phyloP scores from a whole-genome alignment of 2,329 filamentous ascomycete genomes.

The Colletotrichum liaoningense region DNA sequence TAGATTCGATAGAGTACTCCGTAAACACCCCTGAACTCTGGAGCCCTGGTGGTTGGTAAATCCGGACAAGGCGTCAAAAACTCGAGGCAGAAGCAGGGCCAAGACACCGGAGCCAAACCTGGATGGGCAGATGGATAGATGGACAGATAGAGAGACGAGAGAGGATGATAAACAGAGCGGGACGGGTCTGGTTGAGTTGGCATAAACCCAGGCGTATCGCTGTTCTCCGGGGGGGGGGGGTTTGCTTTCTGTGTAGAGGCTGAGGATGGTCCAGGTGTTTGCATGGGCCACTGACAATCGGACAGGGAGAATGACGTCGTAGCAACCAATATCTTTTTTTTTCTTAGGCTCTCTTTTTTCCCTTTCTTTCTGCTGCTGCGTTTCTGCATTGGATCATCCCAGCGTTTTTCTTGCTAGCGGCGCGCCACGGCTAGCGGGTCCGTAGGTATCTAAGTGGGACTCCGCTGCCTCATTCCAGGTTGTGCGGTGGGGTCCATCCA shows the following conservation, averaged over 20 bases:
- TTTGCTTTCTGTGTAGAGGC: not conserved
- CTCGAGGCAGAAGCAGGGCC: not conserved
- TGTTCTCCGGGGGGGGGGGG: not conserved
- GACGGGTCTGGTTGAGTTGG: slow-evolving; percentile 10
- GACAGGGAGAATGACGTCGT: slow-evolving; percentile 30
- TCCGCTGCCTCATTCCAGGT: not conserved
- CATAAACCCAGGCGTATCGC: slow-evolving; percentile 9
- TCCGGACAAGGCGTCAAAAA: slow-evolving; percentile 14
- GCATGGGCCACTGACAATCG: slow-evolving; percentile 14
- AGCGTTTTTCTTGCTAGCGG: not conserved
- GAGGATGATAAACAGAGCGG: not conserved
- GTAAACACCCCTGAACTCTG: not conserved
- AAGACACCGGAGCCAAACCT: not conserved
- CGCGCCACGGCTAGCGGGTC: slow-evolving; percentile 7
- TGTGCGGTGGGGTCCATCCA: not conserved
- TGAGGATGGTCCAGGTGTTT: slow-evolving; percentile 6
- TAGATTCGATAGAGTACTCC: not conserved
- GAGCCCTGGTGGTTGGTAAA: not conserved
- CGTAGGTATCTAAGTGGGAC: not conserved
- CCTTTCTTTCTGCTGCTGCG: not conserved
- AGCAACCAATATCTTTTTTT: slow-evolving; percentile 10
- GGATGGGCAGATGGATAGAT: not conserved
- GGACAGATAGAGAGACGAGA: not conserved
- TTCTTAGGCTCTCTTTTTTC: not conserved
- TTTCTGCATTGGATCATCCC: slow-evolving; percentile 1